Evolutionary conservation across 192 early-diverging fungal genomes (phyloP).

Genomic region (Bifiguratus adelaidae): DNA sequence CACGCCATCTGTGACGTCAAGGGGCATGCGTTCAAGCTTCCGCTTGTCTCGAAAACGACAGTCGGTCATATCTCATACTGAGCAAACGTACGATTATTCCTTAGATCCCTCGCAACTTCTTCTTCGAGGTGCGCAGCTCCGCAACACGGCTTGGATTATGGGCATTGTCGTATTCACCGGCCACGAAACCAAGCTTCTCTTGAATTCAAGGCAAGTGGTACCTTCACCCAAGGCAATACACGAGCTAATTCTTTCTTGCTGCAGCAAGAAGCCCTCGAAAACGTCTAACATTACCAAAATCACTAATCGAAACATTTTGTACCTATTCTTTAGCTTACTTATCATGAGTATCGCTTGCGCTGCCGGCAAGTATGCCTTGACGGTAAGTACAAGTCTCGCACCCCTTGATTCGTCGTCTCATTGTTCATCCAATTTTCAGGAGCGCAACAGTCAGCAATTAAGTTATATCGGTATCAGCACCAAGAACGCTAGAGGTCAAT

Average conservation of each 20-base stretch:
- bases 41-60: constrained; percentile 13
- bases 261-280: neutral
- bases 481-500: constrained; percentile 12
- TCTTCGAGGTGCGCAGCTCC: constrained; percentile 56
- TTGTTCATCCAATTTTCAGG: too few species aligned
- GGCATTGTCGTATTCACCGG: constrained; percentile 66
- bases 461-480: neutral
- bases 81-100: constrained; percentile 53
- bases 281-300: neutral
- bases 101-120: constrained; percentile 83
- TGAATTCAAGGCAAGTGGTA: constrained; percentile 64
- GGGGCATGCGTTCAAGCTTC: neutral
- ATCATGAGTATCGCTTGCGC: constrained; percentile 58
- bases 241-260: constrained; percentile 30
- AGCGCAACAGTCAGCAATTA: too few species aligned
- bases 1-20: neutral
- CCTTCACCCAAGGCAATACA: constrained; percentile 60
- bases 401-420: too few species aligned
- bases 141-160: constrained; percentile 71
- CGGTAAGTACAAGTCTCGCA: constrained; percentile 49
- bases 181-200: constrained; percentile 63
- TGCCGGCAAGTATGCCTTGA: constrained; percentile 52
- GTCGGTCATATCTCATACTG: constrained; percentile 49
- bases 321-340: constrained; percentile 51
- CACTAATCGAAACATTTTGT: neutral